A percentile compares a stretch with the other conserved stretches of the same genome.
Evolutionary conservation across 257 asterid genomes (phyloP).

Genomic region (Marsdenia floribunda): DNA sequence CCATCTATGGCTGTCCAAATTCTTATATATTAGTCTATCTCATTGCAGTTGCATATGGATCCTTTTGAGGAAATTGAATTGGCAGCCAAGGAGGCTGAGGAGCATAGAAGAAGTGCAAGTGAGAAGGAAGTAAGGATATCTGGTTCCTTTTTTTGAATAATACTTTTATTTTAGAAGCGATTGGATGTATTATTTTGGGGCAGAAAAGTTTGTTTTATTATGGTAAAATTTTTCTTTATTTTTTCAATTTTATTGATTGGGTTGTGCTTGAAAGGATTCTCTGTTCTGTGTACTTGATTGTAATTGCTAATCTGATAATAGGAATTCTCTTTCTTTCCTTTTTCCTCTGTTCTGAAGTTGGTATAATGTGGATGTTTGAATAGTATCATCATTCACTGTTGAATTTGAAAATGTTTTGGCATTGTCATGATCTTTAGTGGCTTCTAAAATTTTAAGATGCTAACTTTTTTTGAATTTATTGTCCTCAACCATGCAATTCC

Average conservation of each 20-base stretch:
- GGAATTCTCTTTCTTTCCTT: neutral
- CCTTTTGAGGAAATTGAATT: slow-evolving; percentile 92
- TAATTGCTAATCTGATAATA: neutral
- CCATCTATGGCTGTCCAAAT: neutral
- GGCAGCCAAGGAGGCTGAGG: slow-evolving; percentile 77
- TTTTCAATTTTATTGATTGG: neutral
- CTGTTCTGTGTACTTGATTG: neutral
- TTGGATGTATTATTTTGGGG: neutral
- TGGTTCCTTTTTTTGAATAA: neutral
- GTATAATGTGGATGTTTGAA: neutral
- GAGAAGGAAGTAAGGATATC: slow-evolving; percentile 79
- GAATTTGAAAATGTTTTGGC: neutral
- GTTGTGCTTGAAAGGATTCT: neutral
- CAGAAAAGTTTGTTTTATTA: neutral
- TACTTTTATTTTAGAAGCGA: neutral
- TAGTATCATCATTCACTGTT: neutral
- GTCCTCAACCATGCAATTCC: neutral
- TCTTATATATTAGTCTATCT: neutral
- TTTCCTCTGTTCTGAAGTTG: neutral
- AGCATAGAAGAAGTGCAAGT: slow-evolving; percentile 92
- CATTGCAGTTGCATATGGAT: slow-evolving; percentile 72
- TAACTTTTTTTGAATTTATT: neutral
- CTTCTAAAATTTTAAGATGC: neutral
- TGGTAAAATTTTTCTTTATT: neutral
- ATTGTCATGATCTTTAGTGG: neutral